Evolutionary conservation across 2,329 filamentous ascomycete species (phyloP), one percentile per base, ranked within the genome.

Genomic region (Penicillium sp.): DNA sequence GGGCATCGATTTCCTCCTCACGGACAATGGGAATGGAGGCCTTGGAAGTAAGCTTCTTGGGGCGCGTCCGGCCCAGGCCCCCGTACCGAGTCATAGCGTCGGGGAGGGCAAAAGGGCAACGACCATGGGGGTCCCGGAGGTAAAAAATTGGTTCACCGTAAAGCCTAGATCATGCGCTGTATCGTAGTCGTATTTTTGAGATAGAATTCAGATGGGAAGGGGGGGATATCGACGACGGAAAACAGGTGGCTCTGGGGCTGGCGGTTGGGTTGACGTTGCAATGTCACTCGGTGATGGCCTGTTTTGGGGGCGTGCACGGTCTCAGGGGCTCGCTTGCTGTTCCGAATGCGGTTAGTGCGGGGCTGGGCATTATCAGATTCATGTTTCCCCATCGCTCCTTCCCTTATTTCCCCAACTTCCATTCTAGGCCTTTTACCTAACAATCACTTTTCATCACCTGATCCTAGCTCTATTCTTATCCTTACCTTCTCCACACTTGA

Each of bases 1-100:
- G 86, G 71, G 89, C 83, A 73, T 97, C 92, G 78, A 98, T 89
- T 74, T 98, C 90, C 76, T 91, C 84, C 79, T 98, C 93, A 75
- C 90, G 87, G 71, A 97, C 85, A 69, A 99, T 88, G 59, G 88
- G 88, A 72, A 97, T 87, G 69, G 87, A 87, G 74, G 92, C 91
- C 82, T 96, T 96, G 72, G 90, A 87, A 78, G 89, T 95, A 78
- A 97, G 86, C 83, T 98, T 98, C 71, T 80, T 80, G 42, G 78
- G 78, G 70, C 78, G 77, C 71, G 78, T 80, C 73, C 77, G 76
- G 71, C 76, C 76, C 73, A 78, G 66, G 69, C 73, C 75, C 71
- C 73, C 70, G 73, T 77, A 73, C 71, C 75, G 71, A 71, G 75
- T 78, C 72, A 78, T 78, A 72, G 71, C 72, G 74, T 73, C 67